Evolutionary conservation across 129 eudicot species (phyloP).

Genomic region (Flaveria sonorensis): DNA sequence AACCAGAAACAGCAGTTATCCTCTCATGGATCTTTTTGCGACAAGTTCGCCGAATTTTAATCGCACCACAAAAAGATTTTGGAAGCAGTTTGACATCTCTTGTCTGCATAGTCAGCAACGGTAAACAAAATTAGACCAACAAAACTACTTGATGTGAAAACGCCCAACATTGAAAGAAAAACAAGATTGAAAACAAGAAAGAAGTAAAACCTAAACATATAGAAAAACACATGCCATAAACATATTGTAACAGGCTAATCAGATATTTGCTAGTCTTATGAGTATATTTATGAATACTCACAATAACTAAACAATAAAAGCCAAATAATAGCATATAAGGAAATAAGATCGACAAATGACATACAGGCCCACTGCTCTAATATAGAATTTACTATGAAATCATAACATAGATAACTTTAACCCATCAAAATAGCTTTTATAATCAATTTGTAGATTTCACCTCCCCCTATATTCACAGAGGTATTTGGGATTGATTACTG

Average conservation of each 20-base stretch:
- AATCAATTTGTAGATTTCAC: not conserved
- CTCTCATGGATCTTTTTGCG: conserved; percentile 93
- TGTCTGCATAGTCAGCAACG: conserved; percentile 48
- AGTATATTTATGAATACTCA: not conserved
- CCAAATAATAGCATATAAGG: not conserved
- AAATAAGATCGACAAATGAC: not conserved
- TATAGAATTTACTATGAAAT: not conserved
- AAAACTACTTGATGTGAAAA: not conserved
- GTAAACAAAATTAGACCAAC: not conserved
- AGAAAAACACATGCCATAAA: not conserved
- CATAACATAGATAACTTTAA: not conserved
- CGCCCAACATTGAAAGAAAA: not conserved
- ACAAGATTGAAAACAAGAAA: not conserved
- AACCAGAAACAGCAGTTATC: conserved; percentile 74
- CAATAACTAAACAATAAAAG: not conserved
- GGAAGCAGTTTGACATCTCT: conserved; percentile 76
- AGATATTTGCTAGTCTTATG: not conserved
- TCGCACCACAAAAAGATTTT: conserved; percentile 47
- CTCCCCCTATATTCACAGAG: not conserved
- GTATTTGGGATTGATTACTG: not conserved
- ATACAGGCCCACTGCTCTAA: not conserved
- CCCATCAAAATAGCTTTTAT: no score
- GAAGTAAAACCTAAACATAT: not conserved
- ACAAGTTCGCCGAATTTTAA: conserved; percentile 72
- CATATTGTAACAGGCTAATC: not conserved